These are phyloP conservation scores for Thelonectria blattea DNA, from an alignment of 2,329 filamentous ascomycete species.

Conservation along the genomic window DNA sequence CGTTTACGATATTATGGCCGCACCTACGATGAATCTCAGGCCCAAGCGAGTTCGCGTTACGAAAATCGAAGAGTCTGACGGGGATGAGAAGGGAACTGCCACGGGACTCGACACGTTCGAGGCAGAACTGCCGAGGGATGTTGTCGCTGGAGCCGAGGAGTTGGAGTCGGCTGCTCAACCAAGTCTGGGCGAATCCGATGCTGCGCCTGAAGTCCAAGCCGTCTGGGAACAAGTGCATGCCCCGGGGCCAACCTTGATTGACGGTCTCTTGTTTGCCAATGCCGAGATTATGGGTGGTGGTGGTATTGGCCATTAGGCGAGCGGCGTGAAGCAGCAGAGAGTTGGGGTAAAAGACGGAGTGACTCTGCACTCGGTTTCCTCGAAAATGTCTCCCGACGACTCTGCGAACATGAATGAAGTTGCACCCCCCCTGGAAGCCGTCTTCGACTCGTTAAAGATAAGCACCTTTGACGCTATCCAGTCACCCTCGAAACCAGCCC, in stretches of 20 bases:
- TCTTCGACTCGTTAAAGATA: neutral
- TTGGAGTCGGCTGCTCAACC: no score
- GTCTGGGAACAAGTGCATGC: neutral
- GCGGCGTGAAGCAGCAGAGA: neutral
- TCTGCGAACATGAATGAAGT: neutral
- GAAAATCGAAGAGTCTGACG: no score
- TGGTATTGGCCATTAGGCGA: neutral
- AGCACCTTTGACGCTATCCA: neutral
- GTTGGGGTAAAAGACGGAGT: neutral
- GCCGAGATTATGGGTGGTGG: neutral
- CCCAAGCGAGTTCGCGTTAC: no score
- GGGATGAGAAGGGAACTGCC: no score
- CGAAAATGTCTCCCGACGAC: no score
- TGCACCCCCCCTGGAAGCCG: neutral
- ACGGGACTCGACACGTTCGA: no score
- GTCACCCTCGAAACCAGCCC: neutral
- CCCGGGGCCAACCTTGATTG: neutral
- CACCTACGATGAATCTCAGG: no score
- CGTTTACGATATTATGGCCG: no score
- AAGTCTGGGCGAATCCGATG: neutral
- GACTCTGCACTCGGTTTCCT: neutral
- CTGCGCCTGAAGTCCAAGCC: neutral
- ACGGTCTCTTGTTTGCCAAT: neutral
- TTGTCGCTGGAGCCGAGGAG: no score
- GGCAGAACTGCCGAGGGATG: no score